Evolutionary conservation across 495 filamentous ascomycete species (phyloP).

Genomic region (Penicillium lagena): DNA sequence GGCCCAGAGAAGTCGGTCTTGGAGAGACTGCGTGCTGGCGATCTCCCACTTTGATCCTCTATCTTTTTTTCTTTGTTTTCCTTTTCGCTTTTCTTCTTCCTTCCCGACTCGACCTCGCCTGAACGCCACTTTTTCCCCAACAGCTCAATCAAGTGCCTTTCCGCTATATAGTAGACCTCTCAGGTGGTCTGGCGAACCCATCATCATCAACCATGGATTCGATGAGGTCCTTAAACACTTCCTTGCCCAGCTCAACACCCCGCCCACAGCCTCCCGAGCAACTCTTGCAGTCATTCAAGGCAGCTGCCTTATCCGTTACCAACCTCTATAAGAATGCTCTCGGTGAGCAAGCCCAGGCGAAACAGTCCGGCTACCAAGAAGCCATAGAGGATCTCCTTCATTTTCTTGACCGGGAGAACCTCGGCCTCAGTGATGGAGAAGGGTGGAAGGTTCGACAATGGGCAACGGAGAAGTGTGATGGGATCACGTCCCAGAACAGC

Average conservation of each 20-base stretch:
- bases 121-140: background rate
- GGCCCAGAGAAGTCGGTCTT: too few relatives aligned
- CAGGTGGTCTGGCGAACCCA: too few relatives aligned
- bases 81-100: background rate
- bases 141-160: background rate
- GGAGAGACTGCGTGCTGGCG: too few relatives aligned
- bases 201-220: conserved; percentile 52
- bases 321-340: conserved; percentile 91
- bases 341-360: conserved; percentile 64
- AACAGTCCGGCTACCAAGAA: conserved; percentile 81
- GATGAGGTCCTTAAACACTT: conserved; percentile 67
- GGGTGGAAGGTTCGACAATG: conserved; percentile 77
- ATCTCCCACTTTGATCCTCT: background rate
- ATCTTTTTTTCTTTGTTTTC: background rate
- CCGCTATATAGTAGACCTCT: background rate
- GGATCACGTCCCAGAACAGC: conserved; percentile 51
- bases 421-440: conserved; percentile 72
- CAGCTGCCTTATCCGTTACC: conserved; percentile 89
- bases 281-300: conserved; percentile 82
- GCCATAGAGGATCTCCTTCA: conserved; percentile 82
- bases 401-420: conserved; percentile 75
- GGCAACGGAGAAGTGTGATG: conserved; percentile 73
- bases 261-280: conserved; percentile 64
- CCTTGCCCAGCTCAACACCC: conserved; percentile 49
- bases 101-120: background rate